Evolutionary conservation across 148 eudicot species (phyloP).

Genomic region (Rhododendron simsii): DNA sequence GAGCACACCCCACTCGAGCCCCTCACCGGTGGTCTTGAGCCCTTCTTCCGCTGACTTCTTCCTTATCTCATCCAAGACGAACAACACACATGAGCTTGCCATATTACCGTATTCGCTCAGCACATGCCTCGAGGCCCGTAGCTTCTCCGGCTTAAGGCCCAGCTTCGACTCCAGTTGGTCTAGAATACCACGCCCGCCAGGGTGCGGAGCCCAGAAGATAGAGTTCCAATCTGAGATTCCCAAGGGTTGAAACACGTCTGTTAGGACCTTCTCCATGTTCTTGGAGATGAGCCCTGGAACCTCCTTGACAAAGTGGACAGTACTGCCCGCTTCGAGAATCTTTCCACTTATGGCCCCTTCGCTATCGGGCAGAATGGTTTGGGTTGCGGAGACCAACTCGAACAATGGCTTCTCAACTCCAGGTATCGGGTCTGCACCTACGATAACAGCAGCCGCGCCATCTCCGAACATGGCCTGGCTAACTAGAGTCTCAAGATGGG

Average conservation of each 20-base stretch:
- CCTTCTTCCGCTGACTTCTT: too few species aligned
- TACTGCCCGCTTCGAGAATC: slow-evolving; percentile 27
- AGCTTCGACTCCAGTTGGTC: too few species aligned
- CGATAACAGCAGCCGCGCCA: slow-evolving; percentile 28
- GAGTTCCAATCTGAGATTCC: slow-evolving; percentile 38
- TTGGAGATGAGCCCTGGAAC: slow-evolving; percentile 34
- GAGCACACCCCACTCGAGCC: too few species aligned
- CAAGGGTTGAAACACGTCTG: slow-evolving; percentile 27
- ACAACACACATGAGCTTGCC: too few species aligned
- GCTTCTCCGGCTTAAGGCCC: too few species aligned
- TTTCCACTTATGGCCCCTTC: slow-evolving; percentile 34
- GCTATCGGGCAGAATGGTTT: slow-evolving; percentile 34
- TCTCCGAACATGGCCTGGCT: slow-evolving; percentile 35
- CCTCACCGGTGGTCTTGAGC: too few species aligned
- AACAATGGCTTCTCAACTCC: slow-evolving; percentile 30
- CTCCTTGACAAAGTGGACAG: slow-evolving; percentile 35
- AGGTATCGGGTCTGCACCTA: slow-evolving; percentile 28
- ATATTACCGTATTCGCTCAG: too few species aligned
- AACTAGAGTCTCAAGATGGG: slow-evolving; percentile 31
- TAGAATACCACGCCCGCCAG: slow-evolving; percentile 26
- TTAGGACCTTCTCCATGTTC: not conserved
- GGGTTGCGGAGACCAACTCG: slow-evolving; percentile 37
- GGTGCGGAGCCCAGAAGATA: slow-evolving; percentile 34
- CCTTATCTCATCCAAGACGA: too few species aligned
- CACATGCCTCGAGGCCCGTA: too few species aligned